Evolutionary conservation across 1,284 basidiomycete genomes (phyloP), one percentile per base, ranked within the genome.

Genomic region (Sanghuangporus baumii): DNA sequence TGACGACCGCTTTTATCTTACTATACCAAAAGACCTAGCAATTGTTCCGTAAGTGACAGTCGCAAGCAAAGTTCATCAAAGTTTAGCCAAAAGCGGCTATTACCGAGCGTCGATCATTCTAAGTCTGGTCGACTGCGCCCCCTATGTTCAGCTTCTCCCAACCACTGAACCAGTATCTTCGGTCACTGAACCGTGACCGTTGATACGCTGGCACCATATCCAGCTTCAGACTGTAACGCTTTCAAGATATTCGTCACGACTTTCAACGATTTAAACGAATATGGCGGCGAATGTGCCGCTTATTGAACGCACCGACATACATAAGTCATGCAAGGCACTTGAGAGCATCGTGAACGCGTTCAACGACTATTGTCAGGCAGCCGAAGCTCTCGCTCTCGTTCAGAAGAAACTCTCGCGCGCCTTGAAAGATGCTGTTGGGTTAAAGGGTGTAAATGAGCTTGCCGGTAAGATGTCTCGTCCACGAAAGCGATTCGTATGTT

Each of bases 351-450:
- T 89, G 61, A 81, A 79, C 67, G 74, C 84, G 57, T 78, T 92
- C 63, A 85, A 84, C 67, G 87, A 90, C 71, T 91, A 91, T 70
- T 87, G 83, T 69, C 87, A 91, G 68, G 84, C 86, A 3, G 81
- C 81, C 3, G 79, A 78, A 34, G 81, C 83, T 6, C 77, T 88
- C n/a, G 83, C 83, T 3, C 68, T 78, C 2, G 73, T 89, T 31
- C 87, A 91, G 79, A 91, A 87, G 82, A 90, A 86, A 73, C 76
- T 92, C 1, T 80, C 82, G 1, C 89, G 85, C 68, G 83, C 87
- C 0, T 71, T 91, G 66, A 79, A 80, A 58, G 90, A 91, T 20
- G 81, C 82, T 3, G 85, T 87, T 1, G 75, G 74, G 0, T 66
- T 82, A 64, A 91, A 87, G 69, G 79, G 79, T 1, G 88, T 84